Evolutionary conservation across 331 rosid genomes (phyloP).

Genomic region (Ulmus americana): DNA sequence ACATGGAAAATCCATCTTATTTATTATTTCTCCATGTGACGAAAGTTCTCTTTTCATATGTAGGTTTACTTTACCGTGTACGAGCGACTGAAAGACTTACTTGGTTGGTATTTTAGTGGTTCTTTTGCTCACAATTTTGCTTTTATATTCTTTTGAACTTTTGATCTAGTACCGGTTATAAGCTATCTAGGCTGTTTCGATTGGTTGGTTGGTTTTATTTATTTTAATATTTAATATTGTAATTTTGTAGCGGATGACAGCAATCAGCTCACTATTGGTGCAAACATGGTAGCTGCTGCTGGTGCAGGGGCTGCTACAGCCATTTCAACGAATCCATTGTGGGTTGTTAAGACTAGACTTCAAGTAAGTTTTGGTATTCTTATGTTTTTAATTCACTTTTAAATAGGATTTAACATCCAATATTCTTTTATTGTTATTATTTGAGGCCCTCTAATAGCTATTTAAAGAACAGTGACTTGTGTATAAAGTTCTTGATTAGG

Average conservation of each 20-base stretch:
- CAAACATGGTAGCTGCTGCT: constrained; percentile 77
- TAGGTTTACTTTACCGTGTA: constrained; percentile 91
- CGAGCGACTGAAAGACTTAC: constrained; percentile 65
- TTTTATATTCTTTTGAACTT: constrained; percentile 20
- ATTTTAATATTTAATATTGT: constrained; percentile 11
- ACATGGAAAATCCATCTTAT: not conserved
- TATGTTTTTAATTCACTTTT: constrained; percentile 12
- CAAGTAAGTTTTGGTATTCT: constrained; percentile 59
- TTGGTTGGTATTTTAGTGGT: constrained; percentile 43
- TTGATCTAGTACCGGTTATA: constrained; percentile 13
- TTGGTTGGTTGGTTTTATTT: constrained; percentile 11
- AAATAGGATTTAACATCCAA: not conserved
- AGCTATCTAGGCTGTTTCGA: constrained; percentile 1
- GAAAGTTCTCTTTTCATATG: constrained; percentile 25
- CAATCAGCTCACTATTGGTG: constrained; percentile 52
- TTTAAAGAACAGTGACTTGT: not conserved
- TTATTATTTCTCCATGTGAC: constrained; percentile 23
- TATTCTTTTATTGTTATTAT: too few species aligned
- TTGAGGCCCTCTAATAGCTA: not conserved
- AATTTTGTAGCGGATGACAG: constrained; percentile 32
- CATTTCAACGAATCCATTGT: constrained; percentile 77
- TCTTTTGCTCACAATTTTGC: constrained; percentile 3
- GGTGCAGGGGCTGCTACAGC: constrained; percentile 96
- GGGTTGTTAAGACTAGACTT: constrained; percentile 98
- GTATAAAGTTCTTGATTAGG: not conserved